Evolutionary conservation across 2,329 filamentous ascomycete species (phyloP).

Genomic region (Daldinia eschscholtzii): DNA sequence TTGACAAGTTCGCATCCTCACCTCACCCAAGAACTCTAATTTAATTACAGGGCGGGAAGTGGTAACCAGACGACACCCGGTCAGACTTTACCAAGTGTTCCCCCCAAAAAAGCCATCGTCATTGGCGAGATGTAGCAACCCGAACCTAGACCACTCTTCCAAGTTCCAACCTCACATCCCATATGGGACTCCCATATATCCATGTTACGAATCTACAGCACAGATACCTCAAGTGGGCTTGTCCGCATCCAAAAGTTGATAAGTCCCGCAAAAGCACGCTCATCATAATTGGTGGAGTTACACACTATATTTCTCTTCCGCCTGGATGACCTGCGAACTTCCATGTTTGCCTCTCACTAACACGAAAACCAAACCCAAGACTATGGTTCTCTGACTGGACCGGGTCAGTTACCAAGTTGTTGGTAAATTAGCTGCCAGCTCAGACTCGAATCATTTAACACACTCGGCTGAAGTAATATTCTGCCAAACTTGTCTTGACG

Average conservation of each 20-base stretch:
- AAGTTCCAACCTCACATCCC: constrained; percentile 17
- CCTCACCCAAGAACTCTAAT: constrained; percentile 37
- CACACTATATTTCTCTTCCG: constrained; percentile 27
- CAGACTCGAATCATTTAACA: constrained; percentile 12
- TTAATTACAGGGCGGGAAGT: constrained; percentile 49
- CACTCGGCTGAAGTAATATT: constrained; percentile 12
- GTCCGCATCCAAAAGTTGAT: constrained; percentile 11
- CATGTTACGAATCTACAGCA: constrained; percentile 13
- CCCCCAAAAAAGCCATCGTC: constrained; percentile 8
- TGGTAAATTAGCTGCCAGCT: constrained; percentile 40
- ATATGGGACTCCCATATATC: constrained; percentile 18
- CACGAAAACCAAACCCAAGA: constrained; percentile 34
- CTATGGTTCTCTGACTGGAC: constrained; percentile 24
- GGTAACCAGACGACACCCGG: constrained; percentile 32
- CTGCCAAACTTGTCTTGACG: constrained; percentile 26
- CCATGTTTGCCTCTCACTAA: constrained; percentile 39
- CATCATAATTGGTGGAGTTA: constrained; percentile 21
- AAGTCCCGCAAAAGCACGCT: constrained; percentile 13
- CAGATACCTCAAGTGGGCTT: constrained; percentile 19
- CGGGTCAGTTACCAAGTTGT: constrained; percentile 24
- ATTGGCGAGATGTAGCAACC: constrained; percentile 39
- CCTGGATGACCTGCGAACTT: constrained; percentile 27
- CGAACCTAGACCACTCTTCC: constrained; percentile 26
- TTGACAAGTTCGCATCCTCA: constrained; percentile 17
- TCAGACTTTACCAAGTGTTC: constrained; percentile 17